These are phyloP conservation scores for Teratosphaeria nubilosa DNA, from an alignment of 2,329 filamentous ascomycete genomes.

Conservation along the genomic window DNA sequence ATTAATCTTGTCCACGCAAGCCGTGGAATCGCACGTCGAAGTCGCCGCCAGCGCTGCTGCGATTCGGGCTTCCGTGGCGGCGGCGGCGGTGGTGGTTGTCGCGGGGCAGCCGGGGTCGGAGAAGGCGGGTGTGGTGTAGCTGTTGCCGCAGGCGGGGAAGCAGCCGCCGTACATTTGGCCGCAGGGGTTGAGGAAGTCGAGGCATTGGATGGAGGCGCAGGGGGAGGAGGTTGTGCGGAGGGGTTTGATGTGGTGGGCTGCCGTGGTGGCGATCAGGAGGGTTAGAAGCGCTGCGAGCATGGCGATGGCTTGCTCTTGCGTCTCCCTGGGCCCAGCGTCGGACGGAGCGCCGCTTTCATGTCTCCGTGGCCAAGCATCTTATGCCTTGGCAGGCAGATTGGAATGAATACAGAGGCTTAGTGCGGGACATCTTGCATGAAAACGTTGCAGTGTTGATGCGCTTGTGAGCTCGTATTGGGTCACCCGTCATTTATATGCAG, in stretches of 20 bases:
- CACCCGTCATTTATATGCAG: not conserved
- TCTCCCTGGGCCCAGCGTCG: not conserved
- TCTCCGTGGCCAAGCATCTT: not conserved
- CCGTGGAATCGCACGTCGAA: conserved; percentile 5
- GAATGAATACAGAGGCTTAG: not conserved
- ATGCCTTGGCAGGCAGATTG: not conserved
- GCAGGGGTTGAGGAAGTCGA: conserved; percentile 7
- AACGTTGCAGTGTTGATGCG: not conserved
- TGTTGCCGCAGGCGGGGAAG: conserved; percentile 5
- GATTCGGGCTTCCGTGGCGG: not conserved
- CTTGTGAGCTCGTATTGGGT: not conserved
- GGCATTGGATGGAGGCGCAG: conserved; percentile 1
- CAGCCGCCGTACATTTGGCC: conserved; percentile 10
- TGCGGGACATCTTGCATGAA: too few species aligned
- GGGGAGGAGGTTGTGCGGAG: not conserved
- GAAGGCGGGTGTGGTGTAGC: conserved; percentile 6
- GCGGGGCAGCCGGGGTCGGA: conserved; percentile 6
- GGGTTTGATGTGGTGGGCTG: not conserved
- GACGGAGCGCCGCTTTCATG: too few species aligned
- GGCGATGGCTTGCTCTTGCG: not conserved
- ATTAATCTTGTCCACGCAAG: conserved; percentile 18
- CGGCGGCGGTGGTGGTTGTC: not conserved
- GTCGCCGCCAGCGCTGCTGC: not conserved
- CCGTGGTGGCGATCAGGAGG: not conserved
- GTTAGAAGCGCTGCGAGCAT: not conserved